phyloP scores from a whole-genome alignment of 371 early-diverging fungal species.

The Lichtheimia ramosa region DNA sequence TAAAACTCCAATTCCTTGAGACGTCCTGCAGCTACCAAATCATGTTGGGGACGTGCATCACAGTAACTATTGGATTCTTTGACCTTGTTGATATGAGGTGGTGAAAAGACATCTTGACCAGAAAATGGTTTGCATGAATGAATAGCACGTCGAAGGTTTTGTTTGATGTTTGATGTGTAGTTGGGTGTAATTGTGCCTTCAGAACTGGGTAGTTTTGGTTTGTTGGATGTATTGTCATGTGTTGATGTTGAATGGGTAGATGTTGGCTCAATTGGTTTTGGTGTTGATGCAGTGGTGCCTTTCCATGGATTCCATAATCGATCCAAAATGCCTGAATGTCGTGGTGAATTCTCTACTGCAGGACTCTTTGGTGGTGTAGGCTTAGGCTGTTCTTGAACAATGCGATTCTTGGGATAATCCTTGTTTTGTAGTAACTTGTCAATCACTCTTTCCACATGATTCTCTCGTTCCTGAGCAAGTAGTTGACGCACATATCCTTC shows the following conservation, averaged over 20 bases:
- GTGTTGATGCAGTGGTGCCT: slow-evolving; percentile 7
- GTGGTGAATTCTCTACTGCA: background rate
- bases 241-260: slow-evolving; percentile 7
- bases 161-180: slow-evolving; percentile 47
- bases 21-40: slow-evolving; percentile 50
- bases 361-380: background rate
- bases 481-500: slow-evolving; percentile 57
- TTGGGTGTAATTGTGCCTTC: slow-evolving; percentile 48
- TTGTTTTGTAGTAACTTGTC: slow-evolving; percentile 54
- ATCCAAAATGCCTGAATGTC: slow-evolving; percentile 21
- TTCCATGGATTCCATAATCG: slow-evolving; percentile 31
- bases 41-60: slow-evolving; percentile 56
- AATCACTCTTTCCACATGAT: slow-evolving; percentile 63
- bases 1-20: slow-evolving; percentile 57
- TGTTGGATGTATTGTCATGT: slow-evolving; percentile 2
- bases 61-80: slow-evolving; percentile 51
- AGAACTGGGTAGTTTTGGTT: slow-evolving; percentile 38
- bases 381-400: background rate
- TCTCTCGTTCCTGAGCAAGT: slow-evolving; percentile 50
- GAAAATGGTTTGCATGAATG: slow-evolving; percentile 58
- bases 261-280: slow-evolving; percentile 1
- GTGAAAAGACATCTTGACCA: slow-evolving; percentile 41
- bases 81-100: slow-evolving; percentile 45
- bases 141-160: slow-evolving; percentile 52
- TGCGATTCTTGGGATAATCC: slow-evolving; percentile 53